phyloP scores from a whole-genome alignment of 805 yeast genomes.

The Candida mattraensis region DNA sequence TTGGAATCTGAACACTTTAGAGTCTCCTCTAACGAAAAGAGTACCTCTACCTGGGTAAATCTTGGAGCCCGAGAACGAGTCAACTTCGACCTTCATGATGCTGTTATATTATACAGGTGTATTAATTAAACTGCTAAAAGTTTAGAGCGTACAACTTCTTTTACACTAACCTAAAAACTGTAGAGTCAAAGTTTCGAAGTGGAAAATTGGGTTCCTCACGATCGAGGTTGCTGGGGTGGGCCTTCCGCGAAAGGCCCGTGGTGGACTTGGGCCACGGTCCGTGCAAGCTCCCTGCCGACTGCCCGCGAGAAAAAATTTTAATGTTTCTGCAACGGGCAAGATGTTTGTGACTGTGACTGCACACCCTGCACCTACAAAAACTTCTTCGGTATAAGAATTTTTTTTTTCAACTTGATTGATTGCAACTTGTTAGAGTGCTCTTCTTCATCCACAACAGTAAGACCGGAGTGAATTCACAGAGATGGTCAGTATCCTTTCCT shows the following conservation, averaged over 20 bases:
- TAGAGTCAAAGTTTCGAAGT: no score
- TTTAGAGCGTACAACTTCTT: constrained; percentile 3
- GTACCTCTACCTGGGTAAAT: constrained; percentile 99
- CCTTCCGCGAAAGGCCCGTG: no score
- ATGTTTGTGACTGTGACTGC: neutral
- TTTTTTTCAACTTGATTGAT: neutral
- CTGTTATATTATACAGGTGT: no score
- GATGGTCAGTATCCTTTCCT: constrained; percentile 86
- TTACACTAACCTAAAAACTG: constrained; percentile 8
- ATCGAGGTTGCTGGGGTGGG: no score
- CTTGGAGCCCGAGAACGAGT: constrained; percentile 98
- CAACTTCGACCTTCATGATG: constrained; percentile 98
- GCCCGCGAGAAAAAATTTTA: no score
- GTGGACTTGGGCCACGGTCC: no score
- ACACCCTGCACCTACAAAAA: neutral
- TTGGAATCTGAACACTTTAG: constrained; percentile 99
- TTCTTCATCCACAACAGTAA: constrained; percentile 9
- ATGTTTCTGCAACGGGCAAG: no score
- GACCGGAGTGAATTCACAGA: constrained; percentile 99
- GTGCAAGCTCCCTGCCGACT: no score
- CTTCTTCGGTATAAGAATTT: neutral
- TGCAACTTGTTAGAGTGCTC: no score
- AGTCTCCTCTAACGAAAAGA: constrained; percentile 98
- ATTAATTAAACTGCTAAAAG: no score
- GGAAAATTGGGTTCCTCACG: no score